Evolutionary conservation across 441 rosid genomes (phyloP), one percentile per base, ranked within the genome.

Genomic region (Eruca vesicaria): DNA sequence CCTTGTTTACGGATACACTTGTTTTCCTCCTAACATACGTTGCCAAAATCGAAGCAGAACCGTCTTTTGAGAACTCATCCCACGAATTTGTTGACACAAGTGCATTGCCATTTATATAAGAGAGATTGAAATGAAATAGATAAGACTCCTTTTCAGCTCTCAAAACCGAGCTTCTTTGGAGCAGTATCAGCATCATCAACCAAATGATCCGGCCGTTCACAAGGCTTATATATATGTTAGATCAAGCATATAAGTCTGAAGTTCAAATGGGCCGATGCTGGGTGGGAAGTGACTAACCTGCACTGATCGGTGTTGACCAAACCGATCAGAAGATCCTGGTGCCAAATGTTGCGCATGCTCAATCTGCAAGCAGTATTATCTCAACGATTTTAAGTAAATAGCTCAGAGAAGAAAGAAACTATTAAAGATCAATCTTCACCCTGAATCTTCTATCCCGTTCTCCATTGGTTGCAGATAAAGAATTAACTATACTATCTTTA

Each of bases 191-290:
- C 99, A 87, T 95, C 99, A 82, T 83, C 89, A 16, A 86, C 89
- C 77, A 95, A 76, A 82, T 95, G 99, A 70, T 89, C 89, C 12
- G 99, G 99, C 98, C 92, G 94, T 85, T 58, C 77, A 62, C 38
- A 0, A 50, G 2, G 61, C n/a, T 35, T 23, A n/a, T 48, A 23
- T 43, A 38, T n/a, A 63, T 21, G 62, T 77, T 71, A 71, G 35
- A 71, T 57, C 23, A 61, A 69, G 21, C 1, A 38, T 41, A 57
- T 16, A 41, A 23, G 43, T 29, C 23, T 38, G 28, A 65, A 43
- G 43, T 18, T n/a, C 3, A 1, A 12, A 68, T n/a, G n/a, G n/a
- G n/a, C n/a, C n/a, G n/a, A n/a, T 43, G 33, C 7, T 48, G 56
- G 21, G 56, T 50, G 59, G 66, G 18, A 56, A 56, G 61, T 56